Base-by-base conservation (phyloP, 2,329 filamentous ascomycete genomes). In the Scorias spongiosa region DNA sequence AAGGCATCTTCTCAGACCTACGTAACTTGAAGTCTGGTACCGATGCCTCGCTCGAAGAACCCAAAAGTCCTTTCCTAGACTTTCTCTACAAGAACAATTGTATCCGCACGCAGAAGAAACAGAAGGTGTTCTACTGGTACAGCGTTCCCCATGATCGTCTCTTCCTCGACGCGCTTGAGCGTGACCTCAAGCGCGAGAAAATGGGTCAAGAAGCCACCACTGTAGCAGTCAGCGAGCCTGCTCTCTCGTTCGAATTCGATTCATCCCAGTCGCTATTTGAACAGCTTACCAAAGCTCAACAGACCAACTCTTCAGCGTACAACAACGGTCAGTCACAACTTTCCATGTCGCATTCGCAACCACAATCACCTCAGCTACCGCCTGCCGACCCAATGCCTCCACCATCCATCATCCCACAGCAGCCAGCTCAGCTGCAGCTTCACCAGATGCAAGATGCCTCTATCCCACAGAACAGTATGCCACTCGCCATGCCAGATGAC, bases 1-100 rank as follows among this genome's bases (percentile, higher is more conserved):
- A 98, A 67, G 91, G 91, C 55, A 96, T 98, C 67, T 98, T 98
- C 68, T 98, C 91, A 38, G 91, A 98, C 63, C 71, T 98, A 63
- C 84, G 91, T 65, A 98, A 98, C 65, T 76, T 98, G 54, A 98
- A 98, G 69, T 93, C 91, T 18, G 91, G 91, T 52, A 96, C 89
- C 56, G 91, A 98, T 71, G 91, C 91, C 41, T 95, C 91, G 37
- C 78, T 98, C 48, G 91, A 98, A 68, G 91, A 98, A 71, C 91
- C 91, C 44, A 98, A 98, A 75, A 96, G 89, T 68, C 81, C 84
- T 1, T 98, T 98, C 68, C 76, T 98, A 49, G 91, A 98, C 66
- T 98, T 96, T 64, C 74, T 98, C 39, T 98, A 98, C 78, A 98
- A 98, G 76, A 98, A 98, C 76, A 98, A 98, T 72, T 98, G 91